Base-by-base conservation (phyloP, 495 filamentous ascomycete species). In the Podospora anserina region DNA sequence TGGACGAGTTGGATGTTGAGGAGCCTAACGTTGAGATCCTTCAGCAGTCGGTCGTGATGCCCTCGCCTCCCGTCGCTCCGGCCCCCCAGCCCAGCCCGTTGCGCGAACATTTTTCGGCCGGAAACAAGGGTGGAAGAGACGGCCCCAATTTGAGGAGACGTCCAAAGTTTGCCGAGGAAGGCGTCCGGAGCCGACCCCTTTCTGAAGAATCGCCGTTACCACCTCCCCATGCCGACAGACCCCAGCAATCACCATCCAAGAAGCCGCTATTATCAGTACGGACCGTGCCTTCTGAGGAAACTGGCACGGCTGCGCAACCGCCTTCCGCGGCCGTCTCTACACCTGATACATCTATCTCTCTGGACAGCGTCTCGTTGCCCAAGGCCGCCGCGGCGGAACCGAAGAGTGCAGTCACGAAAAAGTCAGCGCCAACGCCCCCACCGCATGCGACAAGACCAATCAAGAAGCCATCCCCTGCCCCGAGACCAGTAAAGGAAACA, bases 21-120 rank as follows among this genome's bases (percentile, higher is more conserved):
- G 77, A 83, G 71, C 81, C 82, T 7, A 83, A 83, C 65, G 77
- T 83, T 19, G 76, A 84, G 68, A 79, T 83, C 53, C 78, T 81
- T n/a, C 77, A 78, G 67, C 81, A 76, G 68, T 86, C 76, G 39
- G 79, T 71, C 28, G 39, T 49, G 39, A 75, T 78, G 74, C 75
- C 69, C 28, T 78, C 72, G 34, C 68, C 73, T 63, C 79, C 76
- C n/a, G 76, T 75, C 5, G 79, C 70, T 2, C 67, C 70, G 19
- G 75, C 80, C 6, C 82, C 83, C 0, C 80, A 86, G 30, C 68
- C 82, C 11, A 81, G 77, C 19, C 82, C 83, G 3, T 75, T 87
- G 0, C 80, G 79, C 39, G 81, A 85, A 63, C 81, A 81, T 1
- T 76, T 77, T 64, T 68, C 83, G 44, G 77, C 80, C 9, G 80